Conservation (phyloP, 2,329 filamentous ascomycete species). For the Diaporthe aspalathi region DNA sequence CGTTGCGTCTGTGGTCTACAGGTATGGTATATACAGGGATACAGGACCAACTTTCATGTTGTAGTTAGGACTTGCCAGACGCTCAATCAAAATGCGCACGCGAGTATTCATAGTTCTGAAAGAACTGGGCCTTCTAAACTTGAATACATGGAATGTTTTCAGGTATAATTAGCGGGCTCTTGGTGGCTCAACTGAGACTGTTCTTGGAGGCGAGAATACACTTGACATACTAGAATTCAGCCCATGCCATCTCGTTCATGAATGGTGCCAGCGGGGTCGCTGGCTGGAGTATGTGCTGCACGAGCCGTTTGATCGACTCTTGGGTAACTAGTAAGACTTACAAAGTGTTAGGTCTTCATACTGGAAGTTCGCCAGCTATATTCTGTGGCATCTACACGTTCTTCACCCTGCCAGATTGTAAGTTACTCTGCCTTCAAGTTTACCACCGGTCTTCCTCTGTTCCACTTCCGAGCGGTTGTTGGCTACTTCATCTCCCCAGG, state of each 20-base stretch:
- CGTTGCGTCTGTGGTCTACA: no score
- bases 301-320: no score
- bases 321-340: constrained; percentile 7
- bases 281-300: constrained; percentile 42
- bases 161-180: constrained; percentile 47
- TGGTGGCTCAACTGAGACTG: neutral
- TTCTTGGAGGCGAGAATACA: no score
- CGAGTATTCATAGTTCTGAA: no score
- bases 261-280: constrained; percentile 43
- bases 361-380: constrained; percentile 45
- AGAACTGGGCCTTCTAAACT: no score
- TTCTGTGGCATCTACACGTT: constrained; percentile 43
- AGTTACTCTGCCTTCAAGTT: neutral
- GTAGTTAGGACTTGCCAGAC: no score
- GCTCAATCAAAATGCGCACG: no score
- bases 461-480: neutral
- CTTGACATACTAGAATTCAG: constrained; percentile 35
- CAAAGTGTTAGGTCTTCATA: constrained; percentile 42
- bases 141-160: no score
- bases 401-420: constrained; percentile 44
- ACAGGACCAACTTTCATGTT: neutral
- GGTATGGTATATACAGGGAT: no score
- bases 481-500: neutral
- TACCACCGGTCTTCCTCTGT: no score
- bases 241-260: constrained; percentile 46